Conservation (phyloP, 305 asterid species). For the Ajuga reptans region DNA sequence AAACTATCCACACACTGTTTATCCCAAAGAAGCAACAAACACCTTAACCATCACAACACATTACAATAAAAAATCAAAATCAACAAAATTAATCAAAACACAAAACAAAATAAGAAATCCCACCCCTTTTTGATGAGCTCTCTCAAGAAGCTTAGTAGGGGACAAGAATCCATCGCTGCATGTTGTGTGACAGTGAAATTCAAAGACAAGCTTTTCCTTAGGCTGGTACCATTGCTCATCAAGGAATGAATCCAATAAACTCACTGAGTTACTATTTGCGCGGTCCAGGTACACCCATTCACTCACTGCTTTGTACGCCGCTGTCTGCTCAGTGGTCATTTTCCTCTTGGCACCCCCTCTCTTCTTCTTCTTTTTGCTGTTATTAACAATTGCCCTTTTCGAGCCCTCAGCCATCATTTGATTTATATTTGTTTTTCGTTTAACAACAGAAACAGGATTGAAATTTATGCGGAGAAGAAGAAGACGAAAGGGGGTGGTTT, state of each 20-base stretch:
- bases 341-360: constrained; percentile 89
- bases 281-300: constrained; percentile 81
- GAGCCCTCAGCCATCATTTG: constrained; percentile 48
- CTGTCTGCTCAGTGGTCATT: constrained; percentile 70
- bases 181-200: constrained; percentile 74
- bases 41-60: constrained; percentile 7
- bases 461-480: background rate
- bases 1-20: background rate
- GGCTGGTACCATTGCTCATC: constrained; percentile 66
- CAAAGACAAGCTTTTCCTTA: constrained; percentile 74
- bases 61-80: background rate
- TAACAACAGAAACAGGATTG: background rate
- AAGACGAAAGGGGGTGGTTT: background rate
- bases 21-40: background rate
- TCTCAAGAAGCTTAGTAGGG: constrained; percentile 86
- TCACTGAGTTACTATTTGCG: constrained; percentile 26
- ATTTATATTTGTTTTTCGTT: background rate
- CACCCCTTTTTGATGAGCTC: constrained; percentile 93
- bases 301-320: constrained; percentile 67
- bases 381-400: constrained; percentile 30
- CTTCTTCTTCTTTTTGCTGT: constrained; percentile 53
- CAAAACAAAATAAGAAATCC: too few relatives aligned
- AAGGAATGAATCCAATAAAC: constrained; percentile 27
- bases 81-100: too few relatives aligned
- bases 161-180: constrained; percentile 89